phyloP scores from a whole-genome alignment of 129 eudicot species.

The Chrysanthemum lavandulifolium region DNA sequence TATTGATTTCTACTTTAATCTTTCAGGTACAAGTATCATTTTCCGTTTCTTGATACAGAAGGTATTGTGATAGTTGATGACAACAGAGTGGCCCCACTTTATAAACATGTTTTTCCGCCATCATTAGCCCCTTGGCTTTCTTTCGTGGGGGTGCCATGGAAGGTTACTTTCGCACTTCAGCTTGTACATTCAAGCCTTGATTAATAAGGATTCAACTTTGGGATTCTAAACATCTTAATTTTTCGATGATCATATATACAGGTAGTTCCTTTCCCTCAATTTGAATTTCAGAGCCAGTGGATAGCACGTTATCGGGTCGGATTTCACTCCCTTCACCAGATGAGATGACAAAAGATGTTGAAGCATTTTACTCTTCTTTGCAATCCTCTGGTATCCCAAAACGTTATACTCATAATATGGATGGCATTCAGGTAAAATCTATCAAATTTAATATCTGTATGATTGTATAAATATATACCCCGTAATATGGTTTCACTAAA shows the following conservation, averaged over 20 bases:
- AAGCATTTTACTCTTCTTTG: constrained; percentile 64
- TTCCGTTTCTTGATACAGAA: constrained; percentile 75
- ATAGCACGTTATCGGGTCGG: constrained; percentile 73
- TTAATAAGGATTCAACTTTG: neutral
- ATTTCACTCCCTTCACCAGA: constrained; percentile 53
- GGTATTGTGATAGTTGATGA: constrained; percentile 74
- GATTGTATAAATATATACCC: neutral
- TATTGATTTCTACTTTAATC: neutral
- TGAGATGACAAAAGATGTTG: constrained; percentile 70
- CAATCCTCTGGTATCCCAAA: constrained; percentile 69
- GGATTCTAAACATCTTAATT: neutral
- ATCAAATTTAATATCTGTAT: neutral
- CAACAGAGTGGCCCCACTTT: constrained; percentile 86
- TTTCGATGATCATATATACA: constrained; percentile 22
- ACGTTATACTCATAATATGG: constrained; percentile 73
- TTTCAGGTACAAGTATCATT: constrained; percentile 82
- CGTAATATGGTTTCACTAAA: neutral
- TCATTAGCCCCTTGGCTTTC: constrained; percentile 83
- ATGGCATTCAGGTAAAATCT: constrained; percentile 50
- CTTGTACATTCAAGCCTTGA: neutral
- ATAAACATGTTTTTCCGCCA: constrained; percentile 91
- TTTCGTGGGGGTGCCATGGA: constrained; percentile 79
- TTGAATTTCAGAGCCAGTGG: constrained; percentile 84
- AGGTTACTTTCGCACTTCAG: constrained; percentile 41
- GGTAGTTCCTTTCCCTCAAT: constrained; percentile 74